These are phyloP conservation scores for Aspergillus incahuasiensis DNA, from an alignment of 495 filamentous ascomycete species.

Conservation along the genomic window DNA sequence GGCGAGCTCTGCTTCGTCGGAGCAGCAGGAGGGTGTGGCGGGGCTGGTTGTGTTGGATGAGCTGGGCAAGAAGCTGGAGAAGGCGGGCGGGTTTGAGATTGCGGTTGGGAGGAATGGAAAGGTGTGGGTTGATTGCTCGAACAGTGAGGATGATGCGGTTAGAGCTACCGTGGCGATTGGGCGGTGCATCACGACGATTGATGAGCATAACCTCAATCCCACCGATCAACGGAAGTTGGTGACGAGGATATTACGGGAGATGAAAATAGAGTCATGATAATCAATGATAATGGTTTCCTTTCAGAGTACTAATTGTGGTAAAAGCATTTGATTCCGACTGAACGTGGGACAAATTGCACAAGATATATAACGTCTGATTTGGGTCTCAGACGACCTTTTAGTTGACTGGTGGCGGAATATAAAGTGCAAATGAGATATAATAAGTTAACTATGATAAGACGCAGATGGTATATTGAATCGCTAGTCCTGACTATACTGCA, in stretches of 20 bases:
- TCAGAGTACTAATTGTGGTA: background rate
- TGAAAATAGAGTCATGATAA: constrained; percentile 36
- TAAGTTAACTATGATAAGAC: no score
- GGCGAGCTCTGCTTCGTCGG: constrained; percentile 49
- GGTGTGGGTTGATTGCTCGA: constrained; percentile 76
- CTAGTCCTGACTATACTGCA: no score
- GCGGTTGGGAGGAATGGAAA: constrained; percentile 92
- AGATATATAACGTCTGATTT: no score
- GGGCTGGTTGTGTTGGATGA: constrained; percentile 73
- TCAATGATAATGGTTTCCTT: background rate
- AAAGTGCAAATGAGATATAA: no score
- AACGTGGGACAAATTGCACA: no score
- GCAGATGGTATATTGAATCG: no score
- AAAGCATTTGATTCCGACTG: no score
- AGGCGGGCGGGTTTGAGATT: constrained; percentile 71
- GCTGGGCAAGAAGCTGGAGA: constrained; percentile 68
- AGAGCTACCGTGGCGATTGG: constrained; percentile 71
- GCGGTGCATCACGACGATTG: constrained; percentile 71
- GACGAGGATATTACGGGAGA: constrained; percentile 55
- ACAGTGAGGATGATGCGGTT: constrained; percentile 52
- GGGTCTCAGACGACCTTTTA: no score
- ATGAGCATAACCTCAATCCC: constrained; percentile 58
- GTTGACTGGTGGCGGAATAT: no score
- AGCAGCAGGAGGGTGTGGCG: constrained; percentile 55
- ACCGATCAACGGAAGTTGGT: constrained; percentile 80